phyloP scores from a whole-genome alignment of 2,329 filamentous ascomycete genomes.

The Calonectria pseudoreteaudii region DNA sequence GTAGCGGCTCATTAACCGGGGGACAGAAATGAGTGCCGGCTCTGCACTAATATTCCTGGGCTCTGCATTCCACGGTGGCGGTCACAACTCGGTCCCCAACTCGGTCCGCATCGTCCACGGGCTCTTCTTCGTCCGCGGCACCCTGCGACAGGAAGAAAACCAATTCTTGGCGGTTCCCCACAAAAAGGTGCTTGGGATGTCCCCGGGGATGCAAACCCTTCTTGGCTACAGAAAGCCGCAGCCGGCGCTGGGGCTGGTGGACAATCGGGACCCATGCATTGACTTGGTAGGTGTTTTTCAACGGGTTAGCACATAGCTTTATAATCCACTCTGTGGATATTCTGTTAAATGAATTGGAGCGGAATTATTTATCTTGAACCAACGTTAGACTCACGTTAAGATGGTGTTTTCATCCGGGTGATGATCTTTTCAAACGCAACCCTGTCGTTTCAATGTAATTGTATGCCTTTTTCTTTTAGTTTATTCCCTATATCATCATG shows the following conservation, averaged over 20 bases:
- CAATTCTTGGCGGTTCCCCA: slow-evolving; percentile 5
- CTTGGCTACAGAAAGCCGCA: slow-evolving; percentile 5
- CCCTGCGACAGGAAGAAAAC: slow-evolving; percentile 4
- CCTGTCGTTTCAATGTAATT: too few relatives aligned
- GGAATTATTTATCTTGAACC: not conserved
- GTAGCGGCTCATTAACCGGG: not conserved
- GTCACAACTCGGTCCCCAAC: slow-evolving; percentile 3
- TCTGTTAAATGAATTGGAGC: not conserved
- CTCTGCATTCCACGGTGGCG: slow-evolving; percentile 4
- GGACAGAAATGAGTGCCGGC: not conserved
- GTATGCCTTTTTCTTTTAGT: too few relatives aligned
- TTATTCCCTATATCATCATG: too few relatives aligned
- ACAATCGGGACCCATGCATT: not conserved
- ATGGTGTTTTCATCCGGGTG: too few relatives aligned
- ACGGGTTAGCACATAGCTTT: not conserved
- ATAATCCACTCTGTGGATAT: not conserved
- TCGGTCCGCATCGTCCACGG: not conserved
- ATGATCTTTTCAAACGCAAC: too few relatives aligned
- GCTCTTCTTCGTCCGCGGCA: not conserved
- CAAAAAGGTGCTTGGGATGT: not conserved
- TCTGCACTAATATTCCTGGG: slow-evolving; percentile 1
- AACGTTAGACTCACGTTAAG: not conserved
- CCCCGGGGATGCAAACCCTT: not conserved
- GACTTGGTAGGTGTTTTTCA: not conserved
- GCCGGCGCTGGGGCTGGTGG: not conserved